Evolutionary conservation across 148 eudicot genomes (phyloP).

Genomic region (Silene conica): DNA sequence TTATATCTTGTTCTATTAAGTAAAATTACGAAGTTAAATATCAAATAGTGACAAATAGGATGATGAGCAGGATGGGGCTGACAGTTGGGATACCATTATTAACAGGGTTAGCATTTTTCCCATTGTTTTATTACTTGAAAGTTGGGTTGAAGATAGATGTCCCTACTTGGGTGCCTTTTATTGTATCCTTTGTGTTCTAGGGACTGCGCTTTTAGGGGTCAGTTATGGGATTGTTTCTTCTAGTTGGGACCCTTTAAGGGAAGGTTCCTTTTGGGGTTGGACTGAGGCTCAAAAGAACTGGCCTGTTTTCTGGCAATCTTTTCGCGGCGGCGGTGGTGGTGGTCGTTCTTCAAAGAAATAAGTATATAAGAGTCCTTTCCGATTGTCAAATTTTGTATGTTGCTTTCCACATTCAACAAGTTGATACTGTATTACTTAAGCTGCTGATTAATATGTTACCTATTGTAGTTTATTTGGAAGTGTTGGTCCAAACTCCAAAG

Average conservation of each 20-base stretch:
- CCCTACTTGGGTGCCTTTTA: conserved; percentile 87
- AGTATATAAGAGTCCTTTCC: too few species aligned
- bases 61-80: conserved; percentile 78
- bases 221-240: conserved; percentile 96
- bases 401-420: too few species aligned
- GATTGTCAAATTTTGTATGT: too few species aligned
- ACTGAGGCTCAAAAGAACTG: conserved; percentile 73
- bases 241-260: conserved; percentile 97
- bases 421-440: too few species aligned
- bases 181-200: conserved; percentile 85
- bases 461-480: background rate
- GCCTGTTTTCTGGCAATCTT: conserved; percentile 83
- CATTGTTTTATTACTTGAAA: conserved; percentile 85
- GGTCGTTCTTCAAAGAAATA: conserved; percentile 25
- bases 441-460: background rate
- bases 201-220: conserved; percentile 78
- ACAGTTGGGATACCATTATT: conserved; percentile 80
- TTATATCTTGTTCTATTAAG: too few species aligned
- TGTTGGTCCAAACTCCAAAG: background rate
- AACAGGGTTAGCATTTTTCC: conserved; percentile 71
- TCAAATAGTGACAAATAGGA: conserved; percentile 84
- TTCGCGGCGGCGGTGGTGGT: conserved; percentile 35
- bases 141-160: conserved; percentile 83
- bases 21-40: too few species aligned
- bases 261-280: conserved; percentile 91